Base-by-base conservation (phyloP, 2,329 filamentous ascomycete species). In the Capronia americana region DNA sequence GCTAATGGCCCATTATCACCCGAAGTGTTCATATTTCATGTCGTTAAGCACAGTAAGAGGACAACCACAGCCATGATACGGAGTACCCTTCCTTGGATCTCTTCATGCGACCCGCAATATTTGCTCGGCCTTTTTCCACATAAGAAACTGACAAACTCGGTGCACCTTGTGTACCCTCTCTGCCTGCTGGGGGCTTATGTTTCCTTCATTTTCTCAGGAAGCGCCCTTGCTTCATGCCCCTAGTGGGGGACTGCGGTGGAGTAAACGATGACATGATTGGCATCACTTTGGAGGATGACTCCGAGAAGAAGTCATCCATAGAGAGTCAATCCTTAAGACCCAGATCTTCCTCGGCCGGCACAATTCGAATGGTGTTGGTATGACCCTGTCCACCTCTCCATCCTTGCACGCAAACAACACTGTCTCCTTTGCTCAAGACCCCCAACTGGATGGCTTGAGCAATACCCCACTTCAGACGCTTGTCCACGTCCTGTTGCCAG, bases 401-500 rank as follows among this genome's bases (percentile, higher is more conserved):
- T 74, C 87, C 87, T 77, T 90, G 87, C 51, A 90, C 87, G 73
- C 87, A 89, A 74, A 90, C 81, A 64, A 90, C 87, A 69, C 82
- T 80, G 74, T 93, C 91, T 69, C 92, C 92, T 77, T 92, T 88
- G 79, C 89, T 90, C 71, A 96, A 85, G 66, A 95, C 88, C 69
- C 88, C 85, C 53, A 99, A 90, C 81, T 90, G 88, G 76, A 97
- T 87, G 74, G 92, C 95, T 78, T 93, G 88, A 78, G 87, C 84
- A 79, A 99, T 92, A 79, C 92, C 95, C 93, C 94, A 99, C 87
- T 94, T 97, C 81, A 99, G 92, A 78, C 95, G 92, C 79, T 90
- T 88, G 83, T 99, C 95, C 74, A 99, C 95, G 81, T 99, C 94
- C 85, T 98, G 93, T 84, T 99, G 95, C 95, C 95, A 99, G 56